Percentiles rank a stretch among this genome's conserved stretches.
Conservation (phyloP, 2,329 filamentous ascomycete species). For the Cladobotryum protrusum region DNA sequence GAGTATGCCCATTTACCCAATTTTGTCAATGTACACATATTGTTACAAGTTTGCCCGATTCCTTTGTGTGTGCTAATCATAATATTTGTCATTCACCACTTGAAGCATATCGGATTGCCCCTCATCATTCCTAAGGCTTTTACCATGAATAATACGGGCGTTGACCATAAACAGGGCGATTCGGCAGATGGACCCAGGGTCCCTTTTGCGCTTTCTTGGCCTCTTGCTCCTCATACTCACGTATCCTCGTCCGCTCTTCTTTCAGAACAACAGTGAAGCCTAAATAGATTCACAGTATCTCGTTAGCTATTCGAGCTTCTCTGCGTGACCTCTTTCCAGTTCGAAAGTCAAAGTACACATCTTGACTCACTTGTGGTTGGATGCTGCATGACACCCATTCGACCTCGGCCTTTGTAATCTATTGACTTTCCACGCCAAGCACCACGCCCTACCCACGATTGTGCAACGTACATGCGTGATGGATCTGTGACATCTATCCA, state of each 20-base stretch:
- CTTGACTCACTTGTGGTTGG: conserved; percentile 67
- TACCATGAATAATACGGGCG: conserved; percentile 92
- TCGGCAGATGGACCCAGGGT: conserved; percentile 82
- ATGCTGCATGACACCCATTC: conserved; percentile 59
- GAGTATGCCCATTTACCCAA: conserved; percentile 17
- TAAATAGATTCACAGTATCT: conserved; percentile 25
- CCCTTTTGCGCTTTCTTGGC: conserved; percentile 68
- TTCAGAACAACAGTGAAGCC: conserved; percentile 78
- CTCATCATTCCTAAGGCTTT: conserved; percentile 8
- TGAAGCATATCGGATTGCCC: background rate
- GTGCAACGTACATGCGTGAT: conserved; percentile 80
- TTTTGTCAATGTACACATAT: conserved; percentile 31
- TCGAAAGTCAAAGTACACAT: background rate
- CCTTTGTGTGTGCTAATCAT: conserved; percentile 3
- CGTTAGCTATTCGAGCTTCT: background rate
- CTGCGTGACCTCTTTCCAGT: background rate
- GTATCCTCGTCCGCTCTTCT: conserved; percentile 84
- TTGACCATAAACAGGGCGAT: conserved; percentile 77
- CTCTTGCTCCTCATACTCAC: conserved; percentile 70
- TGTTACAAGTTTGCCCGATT: conserved; percentile 19
- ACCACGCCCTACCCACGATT: conserved; percentile 87
- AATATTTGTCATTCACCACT: background rate
- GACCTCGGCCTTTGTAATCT: conserved; percentile 72
- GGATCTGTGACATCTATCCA: conserved; percentile 65
- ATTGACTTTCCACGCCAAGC: conserved; percentile 49